Conservation (phyloP, 2,329 filamentous ascomycete genomes). For the Colletotrichum orchidophilum region DNA sequence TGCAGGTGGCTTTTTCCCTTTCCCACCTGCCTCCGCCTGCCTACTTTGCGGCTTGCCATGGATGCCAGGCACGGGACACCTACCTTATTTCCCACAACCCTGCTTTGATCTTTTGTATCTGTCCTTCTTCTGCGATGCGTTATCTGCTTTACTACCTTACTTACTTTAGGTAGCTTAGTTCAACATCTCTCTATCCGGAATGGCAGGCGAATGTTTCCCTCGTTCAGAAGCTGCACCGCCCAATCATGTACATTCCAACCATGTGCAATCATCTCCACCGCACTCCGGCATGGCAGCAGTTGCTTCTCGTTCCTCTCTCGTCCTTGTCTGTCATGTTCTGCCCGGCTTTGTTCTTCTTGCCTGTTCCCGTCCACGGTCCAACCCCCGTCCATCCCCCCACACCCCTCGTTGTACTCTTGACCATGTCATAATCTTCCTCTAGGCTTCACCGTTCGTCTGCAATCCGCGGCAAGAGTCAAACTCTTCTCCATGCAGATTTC, state of each 20-base stretch:
- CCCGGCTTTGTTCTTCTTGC: background rate
- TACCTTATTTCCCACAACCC: background rate
- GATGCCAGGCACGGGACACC: background rate
- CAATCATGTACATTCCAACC: background rate
- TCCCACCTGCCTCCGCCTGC: background rate
- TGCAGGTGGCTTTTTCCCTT: conserved; percentile 3
- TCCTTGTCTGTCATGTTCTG: background rate
- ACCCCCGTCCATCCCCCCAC: background rate
- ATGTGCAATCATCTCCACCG: background rate
- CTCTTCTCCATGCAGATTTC: background rate
- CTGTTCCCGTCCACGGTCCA: background rate
- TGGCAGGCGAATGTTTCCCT: background rate
- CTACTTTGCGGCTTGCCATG: background rate
- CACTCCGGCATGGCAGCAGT: no score
- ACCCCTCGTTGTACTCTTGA: background rate
- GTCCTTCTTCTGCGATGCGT: background rate
- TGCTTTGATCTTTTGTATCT: background rate
- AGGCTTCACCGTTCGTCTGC: background rate
- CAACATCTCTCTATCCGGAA: background rate
- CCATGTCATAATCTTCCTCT: background rate
- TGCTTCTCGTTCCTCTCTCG: background rate
- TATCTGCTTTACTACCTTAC: background rate
- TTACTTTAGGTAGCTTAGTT: no score
- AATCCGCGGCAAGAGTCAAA: background rate
- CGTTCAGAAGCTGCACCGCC: background rate